Percentiles rank a stretch among this genome's conserved stretches.
These are phyloP conservation scores for Graphiopsis chlorocephala DNA, from an alignment of 2,329 filamentous ascomycete species.

Conservation along the genomic window DNA sequence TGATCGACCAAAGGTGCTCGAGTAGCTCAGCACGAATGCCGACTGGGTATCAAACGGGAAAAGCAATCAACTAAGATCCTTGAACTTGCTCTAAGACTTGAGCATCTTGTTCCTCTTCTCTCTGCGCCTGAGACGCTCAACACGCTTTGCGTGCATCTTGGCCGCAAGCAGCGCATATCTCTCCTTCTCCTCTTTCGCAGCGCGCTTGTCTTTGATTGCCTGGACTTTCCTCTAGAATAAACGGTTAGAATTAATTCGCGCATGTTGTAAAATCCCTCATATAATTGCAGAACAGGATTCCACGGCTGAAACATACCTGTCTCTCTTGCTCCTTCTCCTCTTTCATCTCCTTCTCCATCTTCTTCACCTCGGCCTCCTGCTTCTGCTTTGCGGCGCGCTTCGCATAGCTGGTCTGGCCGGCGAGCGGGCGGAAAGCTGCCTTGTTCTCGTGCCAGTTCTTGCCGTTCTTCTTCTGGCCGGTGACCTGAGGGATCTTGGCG, in stretches of 20 bases:
- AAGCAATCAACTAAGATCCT: not conserved
- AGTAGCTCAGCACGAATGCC: not conserved
- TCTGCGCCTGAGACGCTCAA: constrained; percentile 87
- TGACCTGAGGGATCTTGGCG: constrained; percentile 23
- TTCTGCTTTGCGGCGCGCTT: constrained; percentile 70
- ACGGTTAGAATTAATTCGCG: constrained; percentile 1
- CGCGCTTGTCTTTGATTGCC: constrained; percentile 78
- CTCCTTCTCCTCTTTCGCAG: constrained; percentile 88
- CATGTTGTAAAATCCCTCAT: not conserved
- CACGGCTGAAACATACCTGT: constrained; percentile 57
- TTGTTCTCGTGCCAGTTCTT: constrained; percentile 91
- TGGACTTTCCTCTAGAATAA: constrained; percentile 65
- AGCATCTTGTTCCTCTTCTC: constrained; percentile 91
- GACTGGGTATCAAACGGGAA: constrained; percentile 1
- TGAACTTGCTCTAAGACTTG: constrained; percentile 41
- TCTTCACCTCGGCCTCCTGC: constrained; percentile 73
- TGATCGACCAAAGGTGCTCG: not conserved
- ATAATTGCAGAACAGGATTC: not conserved
- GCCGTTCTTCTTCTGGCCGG: constrained; percentile 81
- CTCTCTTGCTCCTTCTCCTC: constrained; percentile 90
- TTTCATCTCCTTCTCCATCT: constrained; percentile 92
- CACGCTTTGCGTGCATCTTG: constrained; percentile 95
- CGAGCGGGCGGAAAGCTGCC: constrained; percentile 77
- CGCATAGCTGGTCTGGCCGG: constrained; percentile 75
- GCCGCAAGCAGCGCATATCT: constrained; percentile 90